Evolutionary conservation across 192 early-diverging fungal species (phyloP).

Genomic region (Coemansia sp.): DNA sequence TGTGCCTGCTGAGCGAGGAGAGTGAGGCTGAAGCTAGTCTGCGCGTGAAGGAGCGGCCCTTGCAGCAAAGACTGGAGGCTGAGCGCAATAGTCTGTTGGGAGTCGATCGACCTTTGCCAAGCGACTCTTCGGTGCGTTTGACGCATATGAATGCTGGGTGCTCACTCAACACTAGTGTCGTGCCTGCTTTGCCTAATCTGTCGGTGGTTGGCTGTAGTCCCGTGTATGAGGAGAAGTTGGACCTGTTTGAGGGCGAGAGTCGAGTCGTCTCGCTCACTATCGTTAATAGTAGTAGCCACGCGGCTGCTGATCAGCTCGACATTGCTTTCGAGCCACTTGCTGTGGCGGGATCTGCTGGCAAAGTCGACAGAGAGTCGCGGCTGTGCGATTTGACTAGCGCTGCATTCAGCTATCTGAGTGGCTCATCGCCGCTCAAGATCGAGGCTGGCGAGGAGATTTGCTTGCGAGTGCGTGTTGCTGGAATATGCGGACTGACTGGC

Average conservation of each 20-base stretch:
- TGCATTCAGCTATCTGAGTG: conserved; percentile 24
- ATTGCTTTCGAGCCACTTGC: conserved; percentile 37
- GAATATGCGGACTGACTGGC: conserved; percentile 27
- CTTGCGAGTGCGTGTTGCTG: conserved; percentile 24
- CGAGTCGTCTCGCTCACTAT: conserved; percentile 21
- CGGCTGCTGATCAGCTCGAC: conserved; percentile 15
- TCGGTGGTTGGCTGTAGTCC: conserved; percentile 18
- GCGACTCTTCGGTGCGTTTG: conserved; percentile 11
- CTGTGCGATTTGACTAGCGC: conserved; percentile 30
- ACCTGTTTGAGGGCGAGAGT: conserved; percentile 44
- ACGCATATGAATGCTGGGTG: conserved; percentile 27
- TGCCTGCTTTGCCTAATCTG: conserved; percentile 28
- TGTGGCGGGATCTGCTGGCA: background rate
- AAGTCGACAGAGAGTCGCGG: conserved; percentile 9
- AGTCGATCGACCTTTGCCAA: background rate
- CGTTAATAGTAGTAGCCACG: conserved; percentile 25
- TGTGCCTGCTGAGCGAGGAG: conserved; percentile 32
- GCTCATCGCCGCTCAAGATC: background rate
- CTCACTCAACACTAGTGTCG: conserved; percentile 20
- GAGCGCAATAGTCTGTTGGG: conserved; percentile 34
- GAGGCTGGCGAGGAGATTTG: conserved; percentile 1
- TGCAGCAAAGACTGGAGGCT: conserved; percentile 31
- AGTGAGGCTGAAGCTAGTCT: conserved; percentile 14
- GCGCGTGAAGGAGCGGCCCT: conserved; percentile 19
- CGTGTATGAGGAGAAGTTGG: conserved; percentile 28